These are phyloP conservation scores for Purshia tridentata DNA, from an alignment of 306 rosid genomes.

Conservation along the genomic window DNA sequence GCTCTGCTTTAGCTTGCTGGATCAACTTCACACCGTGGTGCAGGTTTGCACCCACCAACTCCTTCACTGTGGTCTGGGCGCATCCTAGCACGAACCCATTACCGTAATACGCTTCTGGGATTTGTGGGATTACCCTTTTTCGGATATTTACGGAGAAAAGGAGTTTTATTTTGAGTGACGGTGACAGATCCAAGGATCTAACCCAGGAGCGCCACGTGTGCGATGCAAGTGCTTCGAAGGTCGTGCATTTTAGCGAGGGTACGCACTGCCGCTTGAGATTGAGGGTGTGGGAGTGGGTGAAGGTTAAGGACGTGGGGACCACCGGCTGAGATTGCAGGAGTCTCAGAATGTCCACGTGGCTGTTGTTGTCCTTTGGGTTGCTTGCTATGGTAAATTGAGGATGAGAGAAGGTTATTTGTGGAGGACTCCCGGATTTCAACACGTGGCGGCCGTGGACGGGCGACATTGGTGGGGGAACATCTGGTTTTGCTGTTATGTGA, in stretches of 20 bases:
- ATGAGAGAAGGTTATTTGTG: constrained; percentile 25
- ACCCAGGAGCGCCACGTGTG: constrained; percentile 97
- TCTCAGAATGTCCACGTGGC: constrained; percentile 38
- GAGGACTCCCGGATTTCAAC: constrained; percentile 51
- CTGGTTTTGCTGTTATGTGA: constrained; percentile 34
- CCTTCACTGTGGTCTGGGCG: constrained; percentile 51
- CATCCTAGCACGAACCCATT: constrained; percentile 73
- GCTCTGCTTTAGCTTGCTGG: constrained; percentile 49
- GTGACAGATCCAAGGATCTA: constrained; percentile 40
- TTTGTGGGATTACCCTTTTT: constrained; percentile 23
- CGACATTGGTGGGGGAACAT: constrained; percentile 26
- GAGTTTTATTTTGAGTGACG: constrained; percentile 47
- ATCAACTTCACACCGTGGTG: constrained; percentile 50
- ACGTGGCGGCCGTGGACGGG: constrained; percentile 63
- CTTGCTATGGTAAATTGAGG: constrained; percentile 43
- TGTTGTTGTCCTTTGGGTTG: constrained; percentile 15
- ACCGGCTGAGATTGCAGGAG: constrained; percentile 62
- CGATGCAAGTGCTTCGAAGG: constrained; percentile 69
- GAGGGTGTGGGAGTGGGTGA: constrained; percentile 44
- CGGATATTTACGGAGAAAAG: constrained; percentile 76
- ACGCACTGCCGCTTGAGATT: constrained; percentile 56
- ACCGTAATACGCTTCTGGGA: constrained; percentile 66
- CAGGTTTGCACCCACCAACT: constrained; percentile 38
- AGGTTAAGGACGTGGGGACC: constrained; percentile 53
- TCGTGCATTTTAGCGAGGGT: constrained; percentile 63